Evolutionary conservation across 2,329 filamentous ascomycete genomes (phyloP).

Genomic region (Trichoderma sp.): DNA sequence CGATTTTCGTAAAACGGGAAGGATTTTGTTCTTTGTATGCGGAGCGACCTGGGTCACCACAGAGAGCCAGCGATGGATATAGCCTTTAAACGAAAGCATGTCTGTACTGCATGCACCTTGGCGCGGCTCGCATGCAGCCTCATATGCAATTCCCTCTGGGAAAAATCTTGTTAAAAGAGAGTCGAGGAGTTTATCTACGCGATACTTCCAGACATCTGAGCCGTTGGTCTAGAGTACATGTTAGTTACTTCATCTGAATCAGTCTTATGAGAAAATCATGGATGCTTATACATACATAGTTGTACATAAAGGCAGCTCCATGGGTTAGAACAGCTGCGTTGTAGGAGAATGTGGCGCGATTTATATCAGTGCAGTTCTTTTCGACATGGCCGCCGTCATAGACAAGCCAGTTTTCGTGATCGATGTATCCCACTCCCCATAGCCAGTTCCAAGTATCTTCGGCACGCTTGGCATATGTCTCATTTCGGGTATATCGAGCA

Average conservation of each 20-base stretch:
- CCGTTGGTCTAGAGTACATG: constrained; percentile 50
- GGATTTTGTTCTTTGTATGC: constrained; percentile 52
- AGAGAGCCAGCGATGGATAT: constrained; percentile 64
- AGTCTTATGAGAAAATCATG: neutral
- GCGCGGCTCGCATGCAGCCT: constrained; percentile 62
- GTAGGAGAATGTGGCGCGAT: constrained; percentile 65
- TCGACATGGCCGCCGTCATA: constrained; percentile 62
- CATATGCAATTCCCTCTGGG: constrained; percentile 58
- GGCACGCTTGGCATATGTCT: constrained; percentile 63
- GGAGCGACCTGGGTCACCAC: constrained; percentile 62
- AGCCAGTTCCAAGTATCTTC: constrained; percentile 63
- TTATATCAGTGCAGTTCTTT: constrained; percentile 59
- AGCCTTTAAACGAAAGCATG: constrained; percentile 71
- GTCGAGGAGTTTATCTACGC: constrained; percentile 55
- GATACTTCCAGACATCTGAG: constrained; percentile 52
- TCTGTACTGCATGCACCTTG: constrained; percentile 64
- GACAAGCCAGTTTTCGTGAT: constrained; percentile 57
- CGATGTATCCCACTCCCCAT: constrained; percentile 53
- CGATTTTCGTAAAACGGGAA: constrained; percentile 57
- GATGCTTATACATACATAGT: constrained; percentile 45
- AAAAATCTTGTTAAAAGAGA: constrained; percentile 53
- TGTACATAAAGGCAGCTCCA: constrained; percentile 68
- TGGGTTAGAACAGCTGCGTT: constrained; percentile 61
- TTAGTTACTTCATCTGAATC: neutral
- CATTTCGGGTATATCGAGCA: constrained; percentile 66